Base-by-base conservation (phyloP, 495 filamentous ascomycete genomes). In the Podospora anserina region DNA sequence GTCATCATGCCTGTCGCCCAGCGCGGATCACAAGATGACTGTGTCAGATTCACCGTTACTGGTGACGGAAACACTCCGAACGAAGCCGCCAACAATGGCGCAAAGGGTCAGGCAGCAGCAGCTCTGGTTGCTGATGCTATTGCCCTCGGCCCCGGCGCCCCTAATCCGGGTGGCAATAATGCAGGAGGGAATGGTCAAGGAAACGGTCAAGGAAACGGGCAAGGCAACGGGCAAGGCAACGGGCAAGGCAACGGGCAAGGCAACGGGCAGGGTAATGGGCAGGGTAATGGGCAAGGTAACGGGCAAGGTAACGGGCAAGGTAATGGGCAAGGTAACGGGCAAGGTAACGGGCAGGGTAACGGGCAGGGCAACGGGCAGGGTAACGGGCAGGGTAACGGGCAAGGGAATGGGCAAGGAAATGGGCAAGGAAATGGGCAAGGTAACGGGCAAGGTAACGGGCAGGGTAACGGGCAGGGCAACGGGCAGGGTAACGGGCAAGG, bases 1-100 rank as follows among this genome's bases (percentile, higher is more conserved):
- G 75, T 75, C 13, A 69, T 75, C 32, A 77, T 77, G 75, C 75
- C 75, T 4, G 72, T 77, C 3, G 75, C 75, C 3, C 72, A 75
- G 66, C 67, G 75, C 5, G 75, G 75, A 9, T 34, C 72, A 16
- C 75, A 77, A 65, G 72, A 77, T 61, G 75, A 75, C 58, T 75
- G 75, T 53, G 63, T 71, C n/a, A 69, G 72, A 39, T 74, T 77
- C 63, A 70, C 68, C 9, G 74, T 76, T 9, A 53, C 66, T 13
- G 71, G 69, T 6, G 63, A 68, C 19, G 70, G 53, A 4, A 39
- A 64, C 32, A 65, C 56, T 4, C 56, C 57, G 18, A 76, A 76
- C 53, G 64, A 68, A 4, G 67, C 69, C 57, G 71, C 71, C 26
- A 76, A 63, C 56, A 55, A 73, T 55, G 71, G 70, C 26, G 62